Evolutionary conservation across 2,329 filamentous ascomycete genomes (phyloP).

Genomic region (Harringtonia lauricola): DNA sequence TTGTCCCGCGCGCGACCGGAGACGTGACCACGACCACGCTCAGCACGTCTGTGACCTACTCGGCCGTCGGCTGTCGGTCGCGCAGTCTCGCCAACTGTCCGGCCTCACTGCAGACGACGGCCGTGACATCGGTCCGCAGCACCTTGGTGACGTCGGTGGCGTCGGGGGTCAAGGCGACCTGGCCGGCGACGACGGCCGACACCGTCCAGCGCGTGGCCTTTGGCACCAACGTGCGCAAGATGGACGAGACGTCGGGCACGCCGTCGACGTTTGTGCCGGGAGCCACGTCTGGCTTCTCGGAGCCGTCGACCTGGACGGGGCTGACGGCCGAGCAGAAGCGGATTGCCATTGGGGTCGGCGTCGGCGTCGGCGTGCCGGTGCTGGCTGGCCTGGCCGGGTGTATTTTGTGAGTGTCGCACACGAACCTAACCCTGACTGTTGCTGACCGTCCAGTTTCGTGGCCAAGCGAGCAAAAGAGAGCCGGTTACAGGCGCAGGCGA

Average conservation of each 20-base stretch:
- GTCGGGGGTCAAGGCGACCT: conserved; percentile 25
- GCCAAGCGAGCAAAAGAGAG: too few species aligned
- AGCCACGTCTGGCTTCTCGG: conserved; percentile 15
- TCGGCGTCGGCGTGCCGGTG: conserved; percentile 6
- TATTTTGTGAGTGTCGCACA: background rate
- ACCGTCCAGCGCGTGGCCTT: conserved; percentile 28
- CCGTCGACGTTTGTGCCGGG: conserved; percentile 26
- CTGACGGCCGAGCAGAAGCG: conserved; percentile 1
- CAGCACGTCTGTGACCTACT: conserved; percentile 22
- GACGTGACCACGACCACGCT: background rate
- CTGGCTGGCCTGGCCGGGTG: background rate
- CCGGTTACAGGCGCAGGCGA: too few species aligned
- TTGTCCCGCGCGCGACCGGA: too few species aligned
- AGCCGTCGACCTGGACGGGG: conserved; percentile 2
- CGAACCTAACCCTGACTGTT: too few species aligned
- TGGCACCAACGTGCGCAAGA: conserved; percentile 23
- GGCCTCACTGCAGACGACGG: conserved; percentile 32
- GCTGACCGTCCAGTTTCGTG: too few species aligned
- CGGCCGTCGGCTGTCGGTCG: conserved; percentile 31
- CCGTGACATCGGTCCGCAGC: conserved; percentile 17
- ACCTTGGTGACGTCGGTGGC: conserved; percentile 28
- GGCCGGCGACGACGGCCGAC: conserved; percentile 23
- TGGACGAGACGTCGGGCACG: conserved; percentile 28
- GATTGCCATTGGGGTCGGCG: conserved; percentile 5
- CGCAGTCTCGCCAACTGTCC: conserved; percentile 37